Conservation (phyloP, 2,329 filamentous ascomycete genomes). For the Rutstroemia sp. region DNA sequence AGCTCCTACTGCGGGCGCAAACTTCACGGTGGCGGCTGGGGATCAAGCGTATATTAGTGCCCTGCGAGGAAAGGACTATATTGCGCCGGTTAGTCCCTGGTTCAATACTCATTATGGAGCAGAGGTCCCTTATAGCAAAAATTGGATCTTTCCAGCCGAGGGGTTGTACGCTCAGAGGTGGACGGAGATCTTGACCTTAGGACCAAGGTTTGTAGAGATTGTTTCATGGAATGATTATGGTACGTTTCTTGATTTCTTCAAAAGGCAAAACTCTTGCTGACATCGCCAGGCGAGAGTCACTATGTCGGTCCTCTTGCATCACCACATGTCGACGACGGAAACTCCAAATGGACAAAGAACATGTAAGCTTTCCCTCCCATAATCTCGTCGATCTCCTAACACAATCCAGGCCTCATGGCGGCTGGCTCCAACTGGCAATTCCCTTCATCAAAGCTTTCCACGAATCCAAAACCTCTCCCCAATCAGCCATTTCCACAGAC, state of each 20-base stretch:
- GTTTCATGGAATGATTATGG: slow-evolving; percentile 9
- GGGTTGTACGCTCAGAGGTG: slow-evolving; percentile 1
- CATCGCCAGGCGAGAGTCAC: slow-evolving; percentile 1
- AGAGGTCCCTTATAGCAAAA: slow-evolving; percentile 6
- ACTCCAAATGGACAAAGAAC: slow-evolving; percentile 8
- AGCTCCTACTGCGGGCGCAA: neutral
- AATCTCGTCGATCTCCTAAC: neutral
- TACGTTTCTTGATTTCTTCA: neutral
- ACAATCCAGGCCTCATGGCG: slow-evolving; percentile 1
- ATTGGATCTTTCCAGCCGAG: slow-evolving; percentile 6
- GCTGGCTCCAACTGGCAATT: slow-evolving; percentile 1
- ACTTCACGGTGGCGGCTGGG: neutral
- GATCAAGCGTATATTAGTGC: neutral
- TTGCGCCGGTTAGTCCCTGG: slow-evolving; percentile 5
- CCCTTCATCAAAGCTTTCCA: slow-evolving; percentile 5
- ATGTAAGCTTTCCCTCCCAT: neutral
- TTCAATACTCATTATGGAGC: slow-evolving; percentile 7
- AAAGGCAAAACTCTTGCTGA: neutral
- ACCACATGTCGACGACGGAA: slow-evolving; percentile 3
- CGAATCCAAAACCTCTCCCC: neutral
- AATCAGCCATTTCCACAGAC: neutral
- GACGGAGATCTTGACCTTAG: neutral
- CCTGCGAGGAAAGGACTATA: neutral
- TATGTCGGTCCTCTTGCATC: slow-evolving; percentile 4
- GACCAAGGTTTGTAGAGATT: neutral